Percentiles rank a stretch among this genome's conserved stretches.
Conservation (phyloP, 2,329 filamentous ascomycete species). For the Fusarium humuli region DNA sequence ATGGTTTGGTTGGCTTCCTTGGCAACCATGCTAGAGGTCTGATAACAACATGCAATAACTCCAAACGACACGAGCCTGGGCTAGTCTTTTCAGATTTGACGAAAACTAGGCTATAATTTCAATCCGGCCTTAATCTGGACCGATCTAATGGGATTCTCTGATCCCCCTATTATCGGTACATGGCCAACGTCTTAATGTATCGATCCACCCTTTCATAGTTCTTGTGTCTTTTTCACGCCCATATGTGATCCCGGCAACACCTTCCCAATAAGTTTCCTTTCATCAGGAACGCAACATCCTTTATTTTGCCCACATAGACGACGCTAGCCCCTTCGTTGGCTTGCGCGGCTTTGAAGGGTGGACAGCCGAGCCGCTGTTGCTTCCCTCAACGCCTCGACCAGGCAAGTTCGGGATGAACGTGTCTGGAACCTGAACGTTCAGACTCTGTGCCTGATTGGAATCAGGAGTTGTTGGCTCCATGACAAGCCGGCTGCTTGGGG, state of each 20-base stretch:
- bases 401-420: neutral
- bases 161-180: neutral
- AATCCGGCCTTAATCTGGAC: neutral
- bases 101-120: neutral
- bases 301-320: constrained; percentile 42
- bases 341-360: constrained; percentile 11
- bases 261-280: neutral
- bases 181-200: neutral
- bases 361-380: neutral
- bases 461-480: constrained; percentile 10
- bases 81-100: neutral
- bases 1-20: neutral
- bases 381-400: neutral
- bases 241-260: neutral
- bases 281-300: neutral
- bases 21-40: neutral
- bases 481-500: constrained; percentile 28
- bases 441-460: neutral
- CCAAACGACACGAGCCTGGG: neutral
- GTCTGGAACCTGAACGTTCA: neutral
- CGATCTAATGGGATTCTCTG: too few species aligned
- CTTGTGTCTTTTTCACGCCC: neutral
- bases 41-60: neutral
- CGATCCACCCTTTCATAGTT: neutral
- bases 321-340: constrained; percentile 27